Conservation (phyloP, 2,329 filamentous ascomycete species). For the Diplocarpon rosae region DNA sequence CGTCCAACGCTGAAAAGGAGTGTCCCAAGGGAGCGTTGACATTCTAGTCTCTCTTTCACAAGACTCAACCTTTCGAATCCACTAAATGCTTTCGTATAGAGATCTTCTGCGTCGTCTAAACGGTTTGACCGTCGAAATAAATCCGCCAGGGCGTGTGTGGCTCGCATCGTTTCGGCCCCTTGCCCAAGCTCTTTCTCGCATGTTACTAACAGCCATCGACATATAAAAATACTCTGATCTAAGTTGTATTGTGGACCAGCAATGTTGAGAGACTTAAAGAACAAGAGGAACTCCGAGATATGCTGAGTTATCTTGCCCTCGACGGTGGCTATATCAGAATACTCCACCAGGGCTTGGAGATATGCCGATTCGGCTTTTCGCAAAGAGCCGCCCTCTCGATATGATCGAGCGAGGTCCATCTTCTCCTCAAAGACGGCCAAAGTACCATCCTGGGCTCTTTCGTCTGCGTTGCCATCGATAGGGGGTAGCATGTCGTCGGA, state of each 20-base stretch:
- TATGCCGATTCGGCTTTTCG: conserved; percentile 6
- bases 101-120: conserved; percentile 1
- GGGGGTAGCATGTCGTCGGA: conserved; percentile 3
- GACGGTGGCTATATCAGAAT: conserved; percentile 3
- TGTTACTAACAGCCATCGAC: conserved; percentile 4
- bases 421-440: conserved; percentile 1
- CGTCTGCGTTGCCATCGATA: background rate
- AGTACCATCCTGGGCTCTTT: conserved; percentile 1
- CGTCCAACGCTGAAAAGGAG: conserved; percentile 2
- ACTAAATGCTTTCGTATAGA: conserved; percentile 2
- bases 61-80: background rate
- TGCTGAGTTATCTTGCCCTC: conserved; percentile 3
- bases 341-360: conserved; percentile 3
- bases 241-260: background rate
- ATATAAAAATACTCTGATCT: conserved; percentile 5
- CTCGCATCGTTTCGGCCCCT: conserved; percentile 2
- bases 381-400: conserved; percentile 1
- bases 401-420: conserved; percentile 1
- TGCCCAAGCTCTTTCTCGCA: conserved; percentile 4
- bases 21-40: conserved; percentile 4
- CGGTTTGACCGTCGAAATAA: background rate
- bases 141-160: conserved; percentile 2
- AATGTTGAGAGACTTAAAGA: conserved; percentile 1
- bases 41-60: conserved; percentile 3
- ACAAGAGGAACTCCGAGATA: conserved; percentile 1